A percentile compares a stretch with the other conserved stretches of the same genome.
Conservation (phyloP, 495 filamentous ascomycete species). For the Durotheca rogersii region DNA sequence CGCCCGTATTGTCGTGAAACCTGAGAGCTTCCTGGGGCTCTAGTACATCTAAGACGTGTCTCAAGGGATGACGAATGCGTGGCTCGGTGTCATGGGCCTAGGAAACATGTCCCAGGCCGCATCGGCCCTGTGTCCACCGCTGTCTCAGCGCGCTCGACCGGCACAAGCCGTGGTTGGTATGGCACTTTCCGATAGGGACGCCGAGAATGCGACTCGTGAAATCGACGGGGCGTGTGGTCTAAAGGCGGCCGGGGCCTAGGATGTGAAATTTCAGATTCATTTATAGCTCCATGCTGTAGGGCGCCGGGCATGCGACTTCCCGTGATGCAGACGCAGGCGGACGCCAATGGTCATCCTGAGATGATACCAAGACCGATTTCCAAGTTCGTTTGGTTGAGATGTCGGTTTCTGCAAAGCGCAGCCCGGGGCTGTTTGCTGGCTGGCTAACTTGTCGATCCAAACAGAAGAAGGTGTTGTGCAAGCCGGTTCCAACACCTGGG, state of each 20-base stretch:
- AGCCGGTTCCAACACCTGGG: neutral
- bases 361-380: too few relatives aligned
- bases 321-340: neutral
- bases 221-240: too few relatives aligned
- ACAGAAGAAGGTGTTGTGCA: too few relatives aligned
- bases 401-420: neutral
- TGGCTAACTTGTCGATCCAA: neutral
- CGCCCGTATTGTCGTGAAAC: neutral
- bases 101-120: neutral
- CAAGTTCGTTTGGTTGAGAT: neutral
- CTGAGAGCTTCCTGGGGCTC: too few relatives aligned
- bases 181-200: too few relatives aligned
- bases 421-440: neutral
- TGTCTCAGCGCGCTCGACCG: too few relatives aligned
- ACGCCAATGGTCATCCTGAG: too few relatives aligned
- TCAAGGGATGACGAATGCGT: neutral
- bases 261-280: neutral
- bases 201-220: too few relatives aligned
- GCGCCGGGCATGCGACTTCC: slow-evolving; percentile 1
- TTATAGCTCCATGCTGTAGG: neutral
- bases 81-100: neutral
- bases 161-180: too few relatives aligned
- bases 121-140: neutral
- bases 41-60: neutral
- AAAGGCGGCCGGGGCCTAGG: neutral